Base-by-base conservation (phyloP, 1,284 basidiomycete species). In the Athelia psychrophila region DNA sequence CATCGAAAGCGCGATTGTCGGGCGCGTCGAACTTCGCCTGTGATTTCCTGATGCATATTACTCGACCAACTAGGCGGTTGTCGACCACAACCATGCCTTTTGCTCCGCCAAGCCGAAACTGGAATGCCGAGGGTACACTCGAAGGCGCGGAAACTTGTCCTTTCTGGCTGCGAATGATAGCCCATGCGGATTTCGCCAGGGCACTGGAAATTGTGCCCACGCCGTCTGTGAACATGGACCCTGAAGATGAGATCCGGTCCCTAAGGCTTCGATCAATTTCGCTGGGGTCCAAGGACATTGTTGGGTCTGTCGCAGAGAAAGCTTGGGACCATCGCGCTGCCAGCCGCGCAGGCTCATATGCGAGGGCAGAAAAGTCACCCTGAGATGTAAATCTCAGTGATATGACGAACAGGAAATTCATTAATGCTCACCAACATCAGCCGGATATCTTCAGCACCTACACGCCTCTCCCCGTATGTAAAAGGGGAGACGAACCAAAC, bases 401-500 rank as follows among this genome's bases (percentile, higher is more conserved):
- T 27, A 30, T 47, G 33, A 47, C 47, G 9, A 27, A 57, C 30
- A 44, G 51, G 22, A 22, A 18, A 10, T 27, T 44, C 27, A 19
- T 9, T 4, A n/a, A 36, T 8, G 54, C 57, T 59, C 52, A 75
- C 71, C 19, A 73, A 60, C 16, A 55, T 62, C 5, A 55, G 50
- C n/a, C 72, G 58, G 32, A 75, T 75, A n/a, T 20, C 33, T 13
- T 52, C 9, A 1, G 69, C 69, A 42, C 65, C 50, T 54, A 69
- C 48, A 1, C n/a, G 10, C 1, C 8, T 51, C 9, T 58, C 64
- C 19, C 61, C 59, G 25, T 63, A 60, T 5, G 1, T 5, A 59
- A 83, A 79, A 12, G 76, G 72, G 20, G 69, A 72, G 35, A 83
- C 73, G 53, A 82, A 88, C 77, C 82, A 86, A 9, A 87, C 76